Evolutionary conservation across 805 yeast genomes (phyloP), one percentile per base, ranked within the genome.

Genomic region (Kluyveromyces lactis): DNA sequence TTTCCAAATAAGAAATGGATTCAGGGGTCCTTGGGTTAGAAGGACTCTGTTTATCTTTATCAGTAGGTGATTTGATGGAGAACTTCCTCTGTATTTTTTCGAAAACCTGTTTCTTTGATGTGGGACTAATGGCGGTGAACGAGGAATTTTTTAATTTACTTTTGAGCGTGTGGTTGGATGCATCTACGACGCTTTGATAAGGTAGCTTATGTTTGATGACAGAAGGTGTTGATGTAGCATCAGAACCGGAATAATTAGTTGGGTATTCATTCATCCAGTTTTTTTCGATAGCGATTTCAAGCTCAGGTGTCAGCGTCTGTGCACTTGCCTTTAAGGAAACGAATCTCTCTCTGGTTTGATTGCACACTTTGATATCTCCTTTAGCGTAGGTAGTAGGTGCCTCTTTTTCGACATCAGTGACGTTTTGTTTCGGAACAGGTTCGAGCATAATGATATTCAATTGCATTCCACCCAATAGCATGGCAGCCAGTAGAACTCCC

Each of bases 221-320:
- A 7, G 62, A 56, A 12, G 52, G 45, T 29, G 46, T 47, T 1
- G 62, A 53, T 7, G 26, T 34, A 16, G 43, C 42, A 17, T 52
- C 59, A 2, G 46, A 43, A n/a, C 41, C 33, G 6, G 43, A 40
- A 31, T 36, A 40, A 5, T 40, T 40, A 8, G 41, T 36, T 3
- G 46, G 41, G 31, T 33, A 43, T 18, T 43, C 38, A 24, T 43
- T 43, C 43, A 40, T 40, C 43, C 46, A 39, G 24, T 43, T 43
- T 24, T 40, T 40, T 15, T 40, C 43, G 15, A 29, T 27, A 12
- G 29, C 26, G 11, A 15, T 29, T 11, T 27, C 42, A 28, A 45
- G 36, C 13, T 54, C 62, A 12, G 64, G 58, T 1, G 60, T 58
- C 16, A 61, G 31, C 0, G 66, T 61, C 38, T 59, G 64, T 2